Conservation (phyloP, 768 basidiomycete genomes). For the Lactifluus subvellereus region DNA sequence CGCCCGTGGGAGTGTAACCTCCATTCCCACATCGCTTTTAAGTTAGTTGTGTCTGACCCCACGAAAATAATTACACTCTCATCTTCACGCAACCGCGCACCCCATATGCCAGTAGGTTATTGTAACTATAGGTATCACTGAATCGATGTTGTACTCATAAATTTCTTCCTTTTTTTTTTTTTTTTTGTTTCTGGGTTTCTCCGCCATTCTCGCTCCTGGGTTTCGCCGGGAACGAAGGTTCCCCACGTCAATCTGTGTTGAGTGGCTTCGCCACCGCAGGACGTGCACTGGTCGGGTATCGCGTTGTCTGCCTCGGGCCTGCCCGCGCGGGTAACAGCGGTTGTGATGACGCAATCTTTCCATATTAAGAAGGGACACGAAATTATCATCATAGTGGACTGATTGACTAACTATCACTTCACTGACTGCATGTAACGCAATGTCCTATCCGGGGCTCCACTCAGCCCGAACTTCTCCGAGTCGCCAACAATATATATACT, state of each 20-base stretch:
- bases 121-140: conserved; percentile 9
- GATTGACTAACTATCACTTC: too few relatives aligned
- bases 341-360: background rate
- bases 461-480: background rate
- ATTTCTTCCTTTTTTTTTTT: background rate
- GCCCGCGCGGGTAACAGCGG: background rate
- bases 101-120: background rate
- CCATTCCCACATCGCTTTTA: background rate
- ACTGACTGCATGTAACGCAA: background rate
- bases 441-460: background rate
- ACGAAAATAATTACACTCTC: background rate
- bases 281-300: too few relatives aligned
- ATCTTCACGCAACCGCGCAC: background rate
- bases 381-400: too few relatives aligned
- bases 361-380: background rate
- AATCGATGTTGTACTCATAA: conserved; percentile 1
- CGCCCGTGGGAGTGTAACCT: background rate
- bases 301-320: too few relatives aligned
- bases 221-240: background rate
- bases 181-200: background rate
- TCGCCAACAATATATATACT: background rate
- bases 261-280: too few relatives aligned
- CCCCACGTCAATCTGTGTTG: background rate
- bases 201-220: background rate
- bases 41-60: background rate